Evolutionary conservation across 2,329 filamentous ascomycete genomes (phyloP).

Genomic region (Colletotrichum phormii): DNA sequence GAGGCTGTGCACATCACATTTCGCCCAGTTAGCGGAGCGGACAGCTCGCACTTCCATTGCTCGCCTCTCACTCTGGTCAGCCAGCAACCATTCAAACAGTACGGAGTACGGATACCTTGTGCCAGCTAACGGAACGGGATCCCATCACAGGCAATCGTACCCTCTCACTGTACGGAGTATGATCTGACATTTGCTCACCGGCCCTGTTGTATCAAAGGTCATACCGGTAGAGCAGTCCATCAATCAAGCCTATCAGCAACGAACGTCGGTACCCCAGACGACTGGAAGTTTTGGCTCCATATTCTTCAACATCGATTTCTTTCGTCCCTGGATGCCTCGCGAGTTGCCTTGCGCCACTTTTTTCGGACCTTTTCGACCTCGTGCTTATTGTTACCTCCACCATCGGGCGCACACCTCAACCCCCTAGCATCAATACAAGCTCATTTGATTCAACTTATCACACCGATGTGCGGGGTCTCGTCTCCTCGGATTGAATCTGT

Average conservation of each 20-base stretch:
- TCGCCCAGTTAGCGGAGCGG: not conserved
- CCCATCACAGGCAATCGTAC: not conserved
- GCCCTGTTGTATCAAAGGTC: not conserved
- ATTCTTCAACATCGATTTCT: not conserved
- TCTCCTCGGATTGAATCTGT: not conserved
- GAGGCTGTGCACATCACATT: not conserved
- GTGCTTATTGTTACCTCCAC: not conserved
- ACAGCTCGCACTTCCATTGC: not conserved
- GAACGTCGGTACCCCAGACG: not conserved
- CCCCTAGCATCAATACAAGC: not conserved
- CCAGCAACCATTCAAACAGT: too few species aligned
- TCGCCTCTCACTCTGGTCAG: too few species aligned
- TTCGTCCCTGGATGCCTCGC: conserved; percentile 24
- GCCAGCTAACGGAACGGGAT: not conserved
- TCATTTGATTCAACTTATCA: not conserved
- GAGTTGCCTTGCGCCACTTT: conserved; percentile 21
- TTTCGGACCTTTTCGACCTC: not conserved
- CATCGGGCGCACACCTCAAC: not conserved
- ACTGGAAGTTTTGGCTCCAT: not conserved
- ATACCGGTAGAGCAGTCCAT: too few species aligned
- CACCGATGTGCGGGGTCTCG: not conserved
- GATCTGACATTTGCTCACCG: not conserved
- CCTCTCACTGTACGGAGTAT: too few species aligned
- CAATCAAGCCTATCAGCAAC: too few species aligned
- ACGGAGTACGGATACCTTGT: not conserved